A percentile compares a stretch with the other conserved stretches of the same genome.
Conservation (phyloP, 768 basidiomycete species). For the Rhodotorula sphaerocarpa region DNA sequence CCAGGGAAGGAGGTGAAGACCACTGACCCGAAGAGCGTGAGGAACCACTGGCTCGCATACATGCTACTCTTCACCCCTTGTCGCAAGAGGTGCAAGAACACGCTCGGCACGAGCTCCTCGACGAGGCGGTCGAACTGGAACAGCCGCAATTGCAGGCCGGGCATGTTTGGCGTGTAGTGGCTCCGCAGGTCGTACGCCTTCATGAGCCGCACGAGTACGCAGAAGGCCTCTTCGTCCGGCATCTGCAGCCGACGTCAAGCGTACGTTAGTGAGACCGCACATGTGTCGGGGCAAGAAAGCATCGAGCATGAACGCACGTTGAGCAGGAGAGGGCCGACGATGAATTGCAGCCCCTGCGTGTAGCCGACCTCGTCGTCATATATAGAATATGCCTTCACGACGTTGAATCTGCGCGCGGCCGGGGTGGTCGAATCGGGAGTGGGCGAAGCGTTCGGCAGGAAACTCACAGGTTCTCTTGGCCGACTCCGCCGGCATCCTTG, state of each 20-base stretch:
- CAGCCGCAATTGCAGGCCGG: constrained; percentile 83
- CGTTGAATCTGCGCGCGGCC: constrained; percentile 57
- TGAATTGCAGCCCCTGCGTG: constrained; percentile 92
- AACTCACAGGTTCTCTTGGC: constrained; percentile 72
- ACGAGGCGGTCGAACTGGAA: constrained; percentile 86
- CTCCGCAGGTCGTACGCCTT: constrained; percentile 90
- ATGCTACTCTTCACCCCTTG: constrained; percentile 95
- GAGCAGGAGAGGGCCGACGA: constrained; percentile 83
- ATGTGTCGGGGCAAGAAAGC: background rate
- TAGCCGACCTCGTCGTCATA: constrained; percentile 84
- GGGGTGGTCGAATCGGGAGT: background rate
- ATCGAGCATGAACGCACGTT: constrained; percentile 53
- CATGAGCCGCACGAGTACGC: constrained; percentile 87
- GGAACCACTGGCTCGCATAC: constrained; percentile 98
- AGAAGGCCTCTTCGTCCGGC: constrained; percentile 99
- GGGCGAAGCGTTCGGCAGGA: background rate
- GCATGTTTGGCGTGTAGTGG: constrained; percentile 99
- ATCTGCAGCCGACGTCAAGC: constrained; percentile 55
- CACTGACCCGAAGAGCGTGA: constrained; percentile 80
- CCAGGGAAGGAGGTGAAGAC: constrained; percentile 53
- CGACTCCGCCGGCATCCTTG: constrained; percentile 84
- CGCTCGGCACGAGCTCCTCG: constrained; percentile 82
- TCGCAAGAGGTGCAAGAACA: constrained; percentile 85
- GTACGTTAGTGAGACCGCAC: background rate
- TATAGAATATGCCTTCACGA: constrained; percentile 93